A percentile compares a stretch with the other conserved stretches of the same genome.
These are phyloP conservation scores for Trifolium pratense DNA, from an alignment of 306 rosid species.

Conservation along the genomic window DNA sequence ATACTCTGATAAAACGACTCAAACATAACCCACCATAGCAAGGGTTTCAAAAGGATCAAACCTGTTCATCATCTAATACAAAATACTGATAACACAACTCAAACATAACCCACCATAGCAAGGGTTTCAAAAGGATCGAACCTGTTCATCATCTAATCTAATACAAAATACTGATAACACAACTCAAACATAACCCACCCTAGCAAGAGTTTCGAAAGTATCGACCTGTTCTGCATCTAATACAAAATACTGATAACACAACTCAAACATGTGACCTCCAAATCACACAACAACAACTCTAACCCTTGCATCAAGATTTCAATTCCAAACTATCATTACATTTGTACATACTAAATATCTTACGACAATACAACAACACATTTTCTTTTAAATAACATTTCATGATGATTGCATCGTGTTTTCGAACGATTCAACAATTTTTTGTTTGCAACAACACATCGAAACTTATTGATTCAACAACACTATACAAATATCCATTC, in stretches of 20 bases:
- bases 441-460: no score
- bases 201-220: neutral
- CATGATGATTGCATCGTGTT: neutral
- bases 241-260: neutral
- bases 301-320: neutral
- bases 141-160: neutral
- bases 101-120: no score
- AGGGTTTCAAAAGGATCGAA: neutral
- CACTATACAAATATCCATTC: no score
- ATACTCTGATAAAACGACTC: no score
- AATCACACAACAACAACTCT: neutral
- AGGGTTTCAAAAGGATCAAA: no score
- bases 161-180: neutral
- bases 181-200: no score
- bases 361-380: neutral
- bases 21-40: no score
- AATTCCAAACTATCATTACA: neutral
- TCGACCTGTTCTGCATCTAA: neutral
- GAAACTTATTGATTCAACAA: neutral
- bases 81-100: no score
- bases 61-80: no score
- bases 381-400: neutral
- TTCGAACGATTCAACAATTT: neutral
- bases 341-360: neutral
- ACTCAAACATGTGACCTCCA: neutral